Evolutionary conservation across 2,329 filamentous ascomycete species (phyloP), one percentile per base, ranked within the genome.

Genomic region (Zarea fungicola): DNA sequence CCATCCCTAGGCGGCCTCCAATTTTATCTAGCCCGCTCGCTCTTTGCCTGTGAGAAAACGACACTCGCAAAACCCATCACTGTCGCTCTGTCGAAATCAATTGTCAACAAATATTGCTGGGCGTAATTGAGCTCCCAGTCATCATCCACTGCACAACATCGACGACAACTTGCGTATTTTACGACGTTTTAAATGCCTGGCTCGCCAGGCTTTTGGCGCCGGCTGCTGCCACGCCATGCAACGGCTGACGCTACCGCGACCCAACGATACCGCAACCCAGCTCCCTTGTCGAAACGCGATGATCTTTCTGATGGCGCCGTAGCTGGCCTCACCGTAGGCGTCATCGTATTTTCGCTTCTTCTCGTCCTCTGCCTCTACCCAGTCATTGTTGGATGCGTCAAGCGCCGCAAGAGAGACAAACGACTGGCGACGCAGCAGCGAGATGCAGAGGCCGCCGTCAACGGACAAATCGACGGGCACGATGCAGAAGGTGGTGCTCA

Each of bases 311-410:
- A 65, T 53, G 67, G 67, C 34, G 62, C 61, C 41, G 61, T 70
- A 42, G 69, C 67, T 2, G 69, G 69, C 29, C 58, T 67, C 44
- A 62, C 65, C 22, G 57, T 71, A 36, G 69, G 69, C 26, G 56
- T 62, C 43, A 46, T 68, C 34, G 51, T 69, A 37, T 66, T 58
- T 35, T 54, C 62, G 37, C 58, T 54, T 13, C 60, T 71, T 11
- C 49, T 68, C 41, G 53, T 60, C 43, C 54, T 71, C 29, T 71
- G 69, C 45, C 61, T 69, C 32, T 71, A 71, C 46, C 69, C 69
- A 13, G 59, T 71, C 47, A 52, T 71, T 31, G 56, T 71, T 40
- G 55, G 65, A 37, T 56, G 51, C n/a, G 48, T 64, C 44, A 67
- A 59, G 55, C 56, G 58, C 50, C 60, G 59, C 41, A 58, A 60